Base-by-base conservation (phyloP, 768 basidiomycete genomes). In the Leucosporidium scottii region DNA sequence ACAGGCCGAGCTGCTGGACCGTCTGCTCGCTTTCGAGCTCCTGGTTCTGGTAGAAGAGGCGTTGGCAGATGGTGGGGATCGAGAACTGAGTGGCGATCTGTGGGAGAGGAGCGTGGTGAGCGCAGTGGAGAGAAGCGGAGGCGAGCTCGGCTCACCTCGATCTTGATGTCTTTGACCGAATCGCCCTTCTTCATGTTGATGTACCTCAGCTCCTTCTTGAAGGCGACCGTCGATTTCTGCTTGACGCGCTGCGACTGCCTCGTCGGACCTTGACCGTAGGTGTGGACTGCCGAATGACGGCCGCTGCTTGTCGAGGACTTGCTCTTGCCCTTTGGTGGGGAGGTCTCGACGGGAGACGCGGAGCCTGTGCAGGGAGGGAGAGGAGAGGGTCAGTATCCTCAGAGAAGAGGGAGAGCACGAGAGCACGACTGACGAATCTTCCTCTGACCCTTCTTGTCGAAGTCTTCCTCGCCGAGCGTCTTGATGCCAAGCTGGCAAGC, bases 51-150 rank as follows among this genome's bases (percentile, higher is more conserved):
- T 85, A 82, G 74, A 84, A 87, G 30, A 92, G 78, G 59, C 86
- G 83, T 75, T 91, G 90, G 67, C 83, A 87, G 64, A 91, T 88
- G 15, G 87, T 86, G 47, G 90, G 87, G 65, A 91, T 85, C 49
- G 80, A 81, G 61, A 86, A 79, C 54, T 82, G 81, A 34, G 84
- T 82, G 56, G 87, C 84, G 53, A 90, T 75, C 68, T 73, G 62
- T 13, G 21, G 23, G 4, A 34, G 39, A 9, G 39, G 13, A 17
- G 39, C 39, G 39, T 9, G 2, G 39, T 25, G 25, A 50, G 50
- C 47, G 1, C 58, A 44, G 17, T 61, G n/a, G 61, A 71, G 65
- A 4, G 64, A 55, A 10, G 61, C 31, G 17, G 34, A 12, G 28
- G 67, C 53, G 13, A 53, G 34, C 66, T 68, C 48, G 56, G 0